phyloP scores from a whole-genome alignment of 2,329 filamentous ascomycete species.

The Fusarium caatingaense region DNA sequence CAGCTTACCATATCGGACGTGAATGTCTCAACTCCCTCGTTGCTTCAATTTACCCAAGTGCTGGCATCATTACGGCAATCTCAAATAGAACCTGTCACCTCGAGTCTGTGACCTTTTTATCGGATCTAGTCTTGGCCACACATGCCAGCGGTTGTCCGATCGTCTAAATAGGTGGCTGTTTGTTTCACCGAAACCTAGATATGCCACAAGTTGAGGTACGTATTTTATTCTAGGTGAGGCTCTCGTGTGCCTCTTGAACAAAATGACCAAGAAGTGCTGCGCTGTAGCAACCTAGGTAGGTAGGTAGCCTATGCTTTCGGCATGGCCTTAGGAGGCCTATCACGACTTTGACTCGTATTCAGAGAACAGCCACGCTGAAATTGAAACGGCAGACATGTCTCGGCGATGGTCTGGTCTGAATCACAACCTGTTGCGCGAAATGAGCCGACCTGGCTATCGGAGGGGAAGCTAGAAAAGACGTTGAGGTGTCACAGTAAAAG shows the following conservation, averaged over 20 bases:
- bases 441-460: constrained; percentile 30
- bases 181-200: constrained; percentile 5
- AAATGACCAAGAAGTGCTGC: neutral
- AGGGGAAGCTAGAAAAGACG: constrained; percentile 4
- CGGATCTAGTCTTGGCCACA: constrained; percentile 7
- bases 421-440: constrained; percentile 25
- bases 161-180: constrained; percentile 2
- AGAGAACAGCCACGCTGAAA: constrained; percentile 21
- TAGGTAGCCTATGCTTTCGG: neutral
- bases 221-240: constrained; percentile 26
- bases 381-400: constrained; percentile 39
- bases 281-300: neutral
- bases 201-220: constrained; percentile 7
- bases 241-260: constrained; percentile 1
- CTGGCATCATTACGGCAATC: constrained; percentile 16
- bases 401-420: constrained; percentile 25
- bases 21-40: constrained; percentile 45
- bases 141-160: constrained; percentile 28
- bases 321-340: neutral
- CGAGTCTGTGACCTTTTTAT: constrained; percentile 11
- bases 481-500: constrained; percentile 11
- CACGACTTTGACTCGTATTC: neutral
- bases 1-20: constrained; percentile 19
- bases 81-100: constrained; percentile 6
- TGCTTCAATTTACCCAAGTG: constrained; percentile 39